Evolutionary conservation across 176 grass and related monocot genomes (phyloP).

Genomic region (Otatea glauca): DNA sequence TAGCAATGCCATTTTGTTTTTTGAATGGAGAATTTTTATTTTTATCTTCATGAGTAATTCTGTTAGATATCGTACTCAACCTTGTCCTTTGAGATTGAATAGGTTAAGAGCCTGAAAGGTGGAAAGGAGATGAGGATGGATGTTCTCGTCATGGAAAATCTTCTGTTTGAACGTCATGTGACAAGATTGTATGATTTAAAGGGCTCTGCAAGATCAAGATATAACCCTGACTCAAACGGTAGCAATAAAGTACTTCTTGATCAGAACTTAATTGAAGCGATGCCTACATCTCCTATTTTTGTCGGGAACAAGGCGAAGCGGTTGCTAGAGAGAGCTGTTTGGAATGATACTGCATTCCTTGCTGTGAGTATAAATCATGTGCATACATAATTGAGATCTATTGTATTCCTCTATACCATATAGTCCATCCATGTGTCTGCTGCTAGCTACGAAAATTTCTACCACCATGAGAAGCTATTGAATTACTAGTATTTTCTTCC

Average conservation of each 20-base stretch:
- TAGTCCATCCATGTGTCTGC: neutral
- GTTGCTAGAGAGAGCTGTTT: conserved; percentile 92
- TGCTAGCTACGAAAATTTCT: neutral
- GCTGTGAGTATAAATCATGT: conserved; percentile 65
- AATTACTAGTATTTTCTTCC: neutral
- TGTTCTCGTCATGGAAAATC: conserved; percentile 98
- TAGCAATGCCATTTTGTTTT: neutral
- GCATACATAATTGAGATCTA: conserved; percentile 12
- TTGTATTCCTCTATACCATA: conserved; percentile 15
- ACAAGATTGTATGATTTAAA: conserved; percentile 96
- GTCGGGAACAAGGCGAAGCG: conserved; percentile 90
- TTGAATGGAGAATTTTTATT: neutral
- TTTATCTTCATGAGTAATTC: conserved; percentile 20
- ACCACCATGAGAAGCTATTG: conserved; percentile 8
- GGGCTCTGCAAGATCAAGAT: conserved; percentile 91
- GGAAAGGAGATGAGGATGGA: conserved; percentile 93
- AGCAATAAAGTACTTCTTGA: conserved; percentile 97
- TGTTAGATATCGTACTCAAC: conserved; percentile 7
- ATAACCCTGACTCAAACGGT: conserved; percentile 90
- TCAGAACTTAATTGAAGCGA: conserved; percentile 89
- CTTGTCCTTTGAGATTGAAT: conserved; percentile 24
- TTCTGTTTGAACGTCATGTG: conserved; percentile 79
- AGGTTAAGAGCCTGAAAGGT: conserved; percentile 84
- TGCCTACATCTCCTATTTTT: conserved; percentile 99
- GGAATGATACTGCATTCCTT: conserved; percentile 97